Conservation (phyloP, 2,329 filamentous ascomycete species). For the Diaporthe helianthi region DNA sequence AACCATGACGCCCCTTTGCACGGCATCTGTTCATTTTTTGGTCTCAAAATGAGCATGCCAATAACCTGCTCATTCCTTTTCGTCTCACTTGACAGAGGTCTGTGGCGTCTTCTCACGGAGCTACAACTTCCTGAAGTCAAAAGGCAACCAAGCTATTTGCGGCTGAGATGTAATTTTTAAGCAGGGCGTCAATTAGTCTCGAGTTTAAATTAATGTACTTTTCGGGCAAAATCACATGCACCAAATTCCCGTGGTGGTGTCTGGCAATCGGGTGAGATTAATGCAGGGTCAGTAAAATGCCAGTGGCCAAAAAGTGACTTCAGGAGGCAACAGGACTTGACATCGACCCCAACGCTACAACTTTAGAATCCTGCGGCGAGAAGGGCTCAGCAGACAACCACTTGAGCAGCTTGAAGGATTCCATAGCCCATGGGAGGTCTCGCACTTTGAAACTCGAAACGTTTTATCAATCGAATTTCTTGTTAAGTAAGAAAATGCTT, state of each 20-base stretch:
- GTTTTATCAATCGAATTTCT: no score
- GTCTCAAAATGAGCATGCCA: background rate
- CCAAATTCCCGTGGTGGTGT: no score
- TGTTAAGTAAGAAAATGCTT: background rate
- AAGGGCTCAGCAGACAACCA: background rate
- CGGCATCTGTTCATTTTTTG: background rate
- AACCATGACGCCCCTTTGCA: background rate
- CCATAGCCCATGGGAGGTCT: background rate
- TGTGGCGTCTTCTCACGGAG: background rate
- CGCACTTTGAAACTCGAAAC: background rate
- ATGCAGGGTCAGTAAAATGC: background rate
- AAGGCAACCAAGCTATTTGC: background rate
- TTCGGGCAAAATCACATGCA: background rate
- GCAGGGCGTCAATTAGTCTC: background rate
- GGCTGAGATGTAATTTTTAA: background rate
- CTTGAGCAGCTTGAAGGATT: background rate
- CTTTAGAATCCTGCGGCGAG: background rate
- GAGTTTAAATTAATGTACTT: background rate
- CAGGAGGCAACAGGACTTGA: constrained; percentile 1
- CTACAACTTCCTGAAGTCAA: no score
- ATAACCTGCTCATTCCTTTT: background rate
- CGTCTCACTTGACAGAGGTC: background rate
- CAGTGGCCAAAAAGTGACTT: background rate
- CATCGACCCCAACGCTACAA: background rate
- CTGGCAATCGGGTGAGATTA: background rate